Evolutionary conservation across 1,284 basidiomycete species (phyloP).

Genomic region (Termitomyces sp.): DNA sequence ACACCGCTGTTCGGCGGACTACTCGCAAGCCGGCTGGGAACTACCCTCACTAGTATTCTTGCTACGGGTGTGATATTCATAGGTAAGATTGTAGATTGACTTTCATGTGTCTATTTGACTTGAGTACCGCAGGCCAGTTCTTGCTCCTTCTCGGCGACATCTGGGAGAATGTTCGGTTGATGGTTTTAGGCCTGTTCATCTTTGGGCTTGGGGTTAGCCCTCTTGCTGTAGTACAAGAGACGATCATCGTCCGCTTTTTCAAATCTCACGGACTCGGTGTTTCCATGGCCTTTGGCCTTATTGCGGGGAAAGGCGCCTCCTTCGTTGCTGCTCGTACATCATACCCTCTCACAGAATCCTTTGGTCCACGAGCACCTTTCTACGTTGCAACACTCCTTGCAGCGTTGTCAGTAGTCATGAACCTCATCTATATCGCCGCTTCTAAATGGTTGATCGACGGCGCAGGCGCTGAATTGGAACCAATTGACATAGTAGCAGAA

Average conservation of each 20-base stretch:
- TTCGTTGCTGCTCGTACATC: slow-evolving; percentile 71
- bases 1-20: slow-evolving; percentile 50
- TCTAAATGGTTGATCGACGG: slow-evolving; percentile 60
- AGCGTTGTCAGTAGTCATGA: slow-evolving; percentile 59
- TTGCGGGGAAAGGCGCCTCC: slow-evolving; percentile 72
- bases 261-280: slow-evolving; percentile 71
- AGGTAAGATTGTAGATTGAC: slow-evolving; percentile 33
- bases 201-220: slow-evolving; percentile 79
- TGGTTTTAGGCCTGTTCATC: slow-evolving; percentile 69
- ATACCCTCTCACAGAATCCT: slow-evolving; percentile 65
- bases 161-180: slow-evolving; percentile 50
- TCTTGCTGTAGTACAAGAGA: slow-evolving; percentile 71
- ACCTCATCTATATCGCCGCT: slow-evolving; percentile 58
- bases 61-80: slow-evolving; percentile 67
- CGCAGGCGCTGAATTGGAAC: slow-evolving; percentile 58
- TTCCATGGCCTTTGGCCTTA: slow-evolving; percentile 73
- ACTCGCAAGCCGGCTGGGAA: slow-evolving; percentile 55
- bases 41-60: slow-evolving; percentile 62
- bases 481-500: slow-evolving; percentile 53
- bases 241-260: slow-evolving; percentile 78
- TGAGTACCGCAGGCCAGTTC: slow-evolving; percentile 39
- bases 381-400: slow-evolving; percentile 63
- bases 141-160: slow-evolving; percentile 61
- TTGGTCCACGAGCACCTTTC: slow-evolving; percentile 69
- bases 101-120: neutral